Evolutionary conservation across 306 rosid genomes (phyloP).

Genomic region (Rosa lucieae): DNA sequence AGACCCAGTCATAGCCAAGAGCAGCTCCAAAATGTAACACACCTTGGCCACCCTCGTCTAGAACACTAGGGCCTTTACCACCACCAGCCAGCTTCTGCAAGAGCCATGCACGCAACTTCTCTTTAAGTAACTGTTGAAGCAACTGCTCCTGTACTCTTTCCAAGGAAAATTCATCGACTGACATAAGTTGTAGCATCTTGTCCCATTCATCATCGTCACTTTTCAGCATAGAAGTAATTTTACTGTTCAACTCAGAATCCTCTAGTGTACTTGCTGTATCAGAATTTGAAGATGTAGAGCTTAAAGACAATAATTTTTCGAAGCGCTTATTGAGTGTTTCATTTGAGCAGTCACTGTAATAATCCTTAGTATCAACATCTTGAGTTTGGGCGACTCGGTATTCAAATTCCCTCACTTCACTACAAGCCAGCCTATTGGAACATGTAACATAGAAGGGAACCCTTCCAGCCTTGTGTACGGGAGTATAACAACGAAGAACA

Average conservation of each 20-base stretch:
- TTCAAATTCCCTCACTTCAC: slow-evolving; percentile 88
- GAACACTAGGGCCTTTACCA: slow-evolving; percentile 83
- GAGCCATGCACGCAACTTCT: slow-evolving; percentile 71
- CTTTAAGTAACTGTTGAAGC: slow-evolving; percentile 70
- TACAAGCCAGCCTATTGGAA: slow-evolving; percentile 90
- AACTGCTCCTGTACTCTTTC: slow-evolving; percentile 57
- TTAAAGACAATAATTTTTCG: slow-evolving; percentile 46
- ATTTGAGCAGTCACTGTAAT: slow-evolving; percentile 29
- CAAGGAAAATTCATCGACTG: slow-evolving; percentile 50
- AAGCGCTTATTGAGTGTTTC: slow-evolving; percentile 45
- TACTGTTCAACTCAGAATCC: slow-evolving; percentile 43
- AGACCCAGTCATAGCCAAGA: slow-evolving; percentile 89
- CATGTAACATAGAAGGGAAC: slow-evolving; percentile 81
- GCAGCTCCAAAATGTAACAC: slow-evolving; percentile 89
- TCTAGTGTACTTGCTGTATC: slow-evolving; percentile 38
- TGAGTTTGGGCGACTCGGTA: slow-evolving; percentile 38
- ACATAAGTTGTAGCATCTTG: slow-evolving; percentile 46
- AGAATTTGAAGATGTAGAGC: slow-evolving; percentile 31
- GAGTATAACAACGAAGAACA: slow-evolving; percentile 77
- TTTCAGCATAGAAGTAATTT: slow-evolving; percentile 58
- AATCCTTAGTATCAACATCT: slow-evolving; percentile 38
- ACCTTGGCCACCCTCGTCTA: slow-evolving; percentile 82
- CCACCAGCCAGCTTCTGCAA: slow-evolving; percentile 64
- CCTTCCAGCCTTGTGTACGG: slow-evolving; percentile 68
- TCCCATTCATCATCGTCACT: slow-evolving; percentile 62